Base-by-base conservation (phyloP, 176 grass and related monocot genomes). In the Oropetium thomaeum region DNA sequence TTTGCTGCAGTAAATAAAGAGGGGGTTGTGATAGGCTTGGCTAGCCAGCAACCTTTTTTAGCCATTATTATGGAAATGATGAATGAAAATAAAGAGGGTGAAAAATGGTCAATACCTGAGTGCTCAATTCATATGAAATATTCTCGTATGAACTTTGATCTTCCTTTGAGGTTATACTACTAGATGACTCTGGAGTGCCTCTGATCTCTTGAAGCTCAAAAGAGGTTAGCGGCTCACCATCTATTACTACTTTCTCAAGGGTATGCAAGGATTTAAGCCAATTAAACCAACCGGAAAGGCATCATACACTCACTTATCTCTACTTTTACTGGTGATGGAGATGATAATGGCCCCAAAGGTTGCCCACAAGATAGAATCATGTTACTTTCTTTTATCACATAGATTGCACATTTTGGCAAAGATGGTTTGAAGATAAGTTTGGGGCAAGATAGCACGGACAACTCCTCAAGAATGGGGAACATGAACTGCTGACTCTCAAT, bases 391-490 rank as follows among this genome's bases (percentile, higher is more conserved):
- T 12, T 67, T 67, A 82, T 67, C 58, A 27, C 28, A 83, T 83
- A 83, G 29, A 32, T 83, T 30, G 0, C 1, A 39, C 71, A 83
- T 3, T 33, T 76, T 1, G 81, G 81, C 1, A 76, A 1, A 39
- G 63, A 60, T 69, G 81, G 81, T 38, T 30, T 61, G 52, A 76
- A 83, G 4, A 76, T 59, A 11, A 83, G 63, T 7, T 51, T 58
- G 38, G n/a, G 15, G 8, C 81, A 83, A 2, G 16, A 83, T 49
- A 76, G 6, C 23, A 83, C 51, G 2, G 31, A 76, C 23, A 83
- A 76, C 13, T 76, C 62, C 10, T 76, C 63, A 68, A 83, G 71
- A 76, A 41, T 7, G 34, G 81, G 81, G 12, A 83, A 83, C 30
- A 83, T 69, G 52, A 83, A 83, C 5, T 67, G 41, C 5, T 44